Evolutionary conservation across 2,329 filamentous ascomycete genomes (phyloP).

Genomic region (Rasamsonia emersonii): DNA sequence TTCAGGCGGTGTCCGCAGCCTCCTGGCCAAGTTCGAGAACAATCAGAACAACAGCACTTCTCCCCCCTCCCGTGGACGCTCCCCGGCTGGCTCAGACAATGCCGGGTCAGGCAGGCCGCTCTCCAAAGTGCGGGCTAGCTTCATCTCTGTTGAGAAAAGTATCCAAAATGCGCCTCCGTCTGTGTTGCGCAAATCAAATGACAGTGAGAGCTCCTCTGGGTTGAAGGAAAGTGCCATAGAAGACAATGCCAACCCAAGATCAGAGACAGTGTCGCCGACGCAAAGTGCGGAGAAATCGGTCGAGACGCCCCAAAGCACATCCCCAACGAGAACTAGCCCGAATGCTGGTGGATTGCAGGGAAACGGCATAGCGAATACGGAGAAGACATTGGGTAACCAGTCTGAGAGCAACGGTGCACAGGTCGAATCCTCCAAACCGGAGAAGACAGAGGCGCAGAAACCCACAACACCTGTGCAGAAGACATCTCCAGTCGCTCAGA

Average conservation of each 20-base stretch:
- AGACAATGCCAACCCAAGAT: slow-evolving; percentile 18
- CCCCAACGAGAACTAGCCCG: slow-evolving; percentile 18
- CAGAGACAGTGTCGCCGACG: slow-evolving; percentile 7
- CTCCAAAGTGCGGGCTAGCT: slow-evolving; percentile 66
- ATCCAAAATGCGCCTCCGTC: slow-evolving; percentile 34
- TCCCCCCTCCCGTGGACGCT: slow-evolving; percentile 61
- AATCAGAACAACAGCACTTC: slow-evolving; percentile 53
- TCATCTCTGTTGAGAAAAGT: slow-evolving; percentile 58
- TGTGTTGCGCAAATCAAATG: slow-evolving; percentile 34
- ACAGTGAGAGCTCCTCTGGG: slow-evolving; percentile 23
- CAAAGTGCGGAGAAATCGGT: neutral
- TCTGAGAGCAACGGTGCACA: slow-evolving; percentile 1
- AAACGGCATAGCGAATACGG: slow-evolving; percentile 10
- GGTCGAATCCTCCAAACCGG: neutral
- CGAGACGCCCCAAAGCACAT: slow-evolving; percentile 17
- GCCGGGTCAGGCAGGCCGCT: slow-evolving; percentile 48
- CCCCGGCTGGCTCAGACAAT: slow-evolving; percentile 45
- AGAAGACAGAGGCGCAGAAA: slow-evolving; percentile 1
- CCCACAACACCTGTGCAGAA: slow-evolving; percentile 1
- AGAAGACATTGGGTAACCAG: slow-evolving; percentile 3
- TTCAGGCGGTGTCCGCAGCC: slow-evolving; percentile 59
- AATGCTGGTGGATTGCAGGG: slow-evolving; percentile 13
- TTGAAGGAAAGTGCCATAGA: slow-evolving; percentile 24
- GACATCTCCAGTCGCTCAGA: slow-evolving; percentile 12
- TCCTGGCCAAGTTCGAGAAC: slow-evolving; percentile 73